Base-by-base conservation (phyloP, 2,329 filamentous ascomycete genomes). In the Trichoderma asperellum region DNA sequence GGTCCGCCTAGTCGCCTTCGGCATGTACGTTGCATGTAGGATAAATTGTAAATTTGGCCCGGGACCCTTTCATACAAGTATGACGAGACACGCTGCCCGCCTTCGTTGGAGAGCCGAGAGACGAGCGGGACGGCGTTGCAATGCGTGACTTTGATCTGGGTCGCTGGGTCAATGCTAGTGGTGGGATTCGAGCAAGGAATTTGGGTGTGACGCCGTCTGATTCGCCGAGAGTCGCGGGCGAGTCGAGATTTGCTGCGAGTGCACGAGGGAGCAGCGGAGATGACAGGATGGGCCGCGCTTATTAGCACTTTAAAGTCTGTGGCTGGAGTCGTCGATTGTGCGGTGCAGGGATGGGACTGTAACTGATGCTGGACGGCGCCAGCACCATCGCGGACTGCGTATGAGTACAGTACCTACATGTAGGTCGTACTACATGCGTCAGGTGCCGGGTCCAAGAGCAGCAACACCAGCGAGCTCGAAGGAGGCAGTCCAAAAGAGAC, bases 261-360 rank as follows among this genome's bases (percentile, higher is more conserved):
- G 52, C 52, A 53, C 55, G 63, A 40, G 53, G 47, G 47, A 49
- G 62, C 34, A 57, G 63, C 53, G 63, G 63, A 66, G 63, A 66
- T 66, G 63, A 66, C 63, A 66, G 63, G 63, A 66, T 57, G 52
- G 43, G 63, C 63, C 53, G 63, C 53, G 63, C 63, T 66, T 66
- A 66, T 66, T 49, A 66, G 55, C 40, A 24, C 34, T 35, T 43
- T 43, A 43, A 43, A 18, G 40, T 43, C 24, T 29, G 49, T 53
- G 47, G 61, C 47, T 40, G 34, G 34, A 14, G 24, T 29, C 12
- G 21, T 32, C 37, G 16, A 14, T 32, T 24, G 35, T 56, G n/a
- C 7, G 47, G 34, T 55, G 49, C 62, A 57, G 43, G 62, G 62
- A 58, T 58, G 18, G 7, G 18, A 3, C 24, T 3, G 24, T 24